Evolutionary conservation across 495 filamentous ascomycete genomes (phyloP).

Genomic region (Aspergillus ostianus): DNA sequence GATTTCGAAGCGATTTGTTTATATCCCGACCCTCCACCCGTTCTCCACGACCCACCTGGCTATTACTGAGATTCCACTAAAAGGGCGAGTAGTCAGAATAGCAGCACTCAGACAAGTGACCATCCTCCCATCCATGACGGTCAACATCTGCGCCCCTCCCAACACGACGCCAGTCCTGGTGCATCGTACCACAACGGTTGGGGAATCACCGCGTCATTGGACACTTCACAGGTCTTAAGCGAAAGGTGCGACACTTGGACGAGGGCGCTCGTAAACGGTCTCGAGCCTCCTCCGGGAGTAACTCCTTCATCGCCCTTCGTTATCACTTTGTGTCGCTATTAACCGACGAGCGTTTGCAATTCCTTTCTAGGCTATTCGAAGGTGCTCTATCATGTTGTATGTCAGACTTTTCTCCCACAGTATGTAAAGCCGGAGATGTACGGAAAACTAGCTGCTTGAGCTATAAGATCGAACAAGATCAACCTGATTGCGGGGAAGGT

Average conservation of each 20-base stretch:
- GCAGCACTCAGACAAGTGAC: background rate
- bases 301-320: slow-evolving; percentile 16
- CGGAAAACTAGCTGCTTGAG: slow-evolving; percentile 9
- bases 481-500: background rate
- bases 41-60: slow-evolving; percentile 12
- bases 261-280: slow-evolving; percentile 11
- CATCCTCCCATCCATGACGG: background rate
- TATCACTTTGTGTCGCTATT: slow-evolving; percentile 19
- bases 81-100: background rate
- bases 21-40: slow-evolving; percentile 20
- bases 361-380: slow-evolving; percentile 25
- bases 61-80: slow-evolving; percentile 5
- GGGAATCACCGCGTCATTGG: background rate
- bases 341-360: slow-evolving; percentile 20
- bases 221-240: slow-evolving; percentile 6
- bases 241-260: slow-evolving; percentile 11
- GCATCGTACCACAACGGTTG: background rate
- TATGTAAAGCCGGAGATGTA: slow-evolving; percentile 6
- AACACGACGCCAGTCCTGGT: background rate
- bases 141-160: background rate
- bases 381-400: slow-evolving; percentile 18
- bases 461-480: background rate
- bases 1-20: slow-evolving; percentile 7
- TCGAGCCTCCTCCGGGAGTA: slow-evolving; percentile 9
- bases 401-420: too few species aligned